Evolutionary conservation across 768 basidiomycete species (phyloP), one percentile per base, ranked within the genome.

Genomic region (Lyophyllum shimeji): DNA sequence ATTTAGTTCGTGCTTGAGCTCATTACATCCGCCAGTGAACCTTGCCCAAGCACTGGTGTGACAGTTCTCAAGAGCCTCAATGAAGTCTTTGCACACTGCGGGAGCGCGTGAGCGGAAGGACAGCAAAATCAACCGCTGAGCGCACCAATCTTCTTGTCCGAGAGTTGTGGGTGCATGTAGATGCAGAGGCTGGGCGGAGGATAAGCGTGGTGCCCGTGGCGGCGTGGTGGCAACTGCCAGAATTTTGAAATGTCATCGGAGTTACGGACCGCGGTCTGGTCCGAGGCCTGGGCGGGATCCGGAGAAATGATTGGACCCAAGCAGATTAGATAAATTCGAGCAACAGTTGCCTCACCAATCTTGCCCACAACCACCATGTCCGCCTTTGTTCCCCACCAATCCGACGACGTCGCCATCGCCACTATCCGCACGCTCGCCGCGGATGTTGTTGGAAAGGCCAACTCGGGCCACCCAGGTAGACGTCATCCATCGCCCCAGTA

Each of bases 381-480:
- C 61, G 58, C 69, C 59, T 79, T 78, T 66, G 62, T 65, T 46
- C 65, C 72, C 53, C 63, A 71, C 63, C 67, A 69, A 42, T 63
- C 76, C 50, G 90, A 92, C 67, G 76, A 81, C 57, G 65, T 78
- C 54, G 78, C 84, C 62, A 77, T 90, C 61, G 82, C 85, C 53
- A 88, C 88, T 53, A 91, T 90, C 71, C 85, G 89, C 56, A 82
- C 84, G 40, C 83, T 92, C 58, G 85, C 89, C 53, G 87, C 83
- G 34, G 88, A 88, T 76, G 79, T 86, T 63, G 89, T 91, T 46
- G 85, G 74, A 61, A 90, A 93, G 75, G 89, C 93, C 66, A 96
- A 96, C 84, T 94, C 92, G 63, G 94, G 94, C 55, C 94, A 95
- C 73, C 94, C 92, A 59, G 93, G 93, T 87, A 58, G 25, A 23